Conservation (phyloP, 371 early-diverging fungal genomes). For the Amoeboaphelidium protococcarum region DNA sequence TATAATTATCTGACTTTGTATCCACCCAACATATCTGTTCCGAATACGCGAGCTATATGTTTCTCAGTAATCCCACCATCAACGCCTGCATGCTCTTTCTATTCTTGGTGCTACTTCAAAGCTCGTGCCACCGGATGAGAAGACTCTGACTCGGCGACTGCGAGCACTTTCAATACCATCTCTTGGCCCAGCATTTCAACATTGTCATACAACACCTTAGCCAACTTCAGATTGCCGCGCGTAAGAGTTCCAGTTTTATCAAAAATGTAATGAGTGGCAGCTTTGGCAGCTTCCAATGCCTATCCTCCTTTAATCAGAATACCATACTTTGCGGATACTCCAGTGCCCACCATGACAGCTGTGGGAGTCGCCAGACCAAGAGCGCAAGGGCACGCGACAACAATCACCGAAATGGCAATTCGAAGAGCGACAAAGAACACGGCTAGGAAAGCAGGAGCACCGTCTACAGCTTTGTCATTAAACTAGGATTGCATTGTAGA, state of each 20-base stretch:
- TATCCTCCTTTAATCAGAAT: slow-evolving; percentile 64
- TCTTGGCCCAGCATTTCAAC: slow-evolving; percentile 4
- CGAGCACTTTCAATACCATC: not conserved
- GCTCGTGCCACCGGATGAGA: not conserved
- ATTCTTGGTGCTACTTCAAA: too few relatives aligned
- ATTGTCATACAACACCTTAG: slow-evolving; percentile 5
- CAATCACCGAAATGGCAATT: slow-evolving; percentile 73
- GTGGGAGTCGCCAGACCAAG: slow-evolving; percentile 85
- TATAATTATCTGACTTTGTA: too few relatives aligned
- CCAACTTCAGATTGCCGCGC: slow-evolving; percentile 45
- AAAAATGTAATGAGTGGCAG: slow-evolving; percentile 58
- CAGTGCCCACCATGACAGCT: slow-evolving; percentile 87
- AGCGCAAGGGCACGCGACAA: slow-evolving; percentile 92
- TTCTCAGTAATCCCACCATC: too few relatives aligned
- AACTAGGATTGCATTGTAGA: too few relatives aligned
- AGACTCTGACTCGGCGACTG: not conserved
- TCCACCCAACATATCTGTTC: too few relatives aligned
- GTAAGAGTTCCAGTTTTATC: slow-evolving; percentile 95
- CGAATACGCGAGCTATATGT: too few relatives aligned
- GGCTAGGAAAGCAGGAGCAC: not conserved
- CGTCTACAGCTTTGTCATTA: not conserved
- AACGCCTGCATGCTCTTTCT: too few relatives aligned
- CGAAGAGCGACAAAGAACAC: slow-evolving; percentile 47
- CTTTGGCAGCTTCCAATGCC: slow-evolving; percentile 50
- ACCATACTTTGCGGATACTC: slow-evolving; percentile 70